Evolutionary conservation across 441 rosid species (phyloP), one percentile per base, ranked within the genome.

Genomic region (Macaranga tanarius): DNA sequence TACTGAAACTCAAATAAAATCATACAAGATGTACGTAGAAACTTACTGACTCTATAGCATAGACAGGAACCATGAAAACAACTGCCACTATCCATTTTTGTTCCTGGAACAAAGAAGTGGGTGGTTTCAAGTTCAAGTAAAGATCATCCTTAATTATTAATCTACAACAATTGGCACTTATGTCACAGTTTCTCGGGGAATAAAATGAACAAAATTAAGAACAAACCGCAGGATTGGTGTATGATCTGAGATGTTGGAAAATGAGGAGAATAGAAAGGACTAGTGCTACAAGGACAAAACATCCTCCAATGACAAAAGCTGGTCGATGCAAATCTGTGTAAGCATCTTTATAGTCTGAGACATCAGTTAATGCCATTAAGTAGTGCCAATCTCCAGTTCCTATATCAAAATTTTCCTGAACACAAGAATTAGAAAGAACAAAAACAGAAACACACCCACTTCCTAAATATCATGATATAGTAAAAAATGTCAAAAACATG

Each of bases 61-160:
- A 95, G 65, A 88, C 90, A 23, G 99, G 99, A 73, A 92, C 97
- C 89, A 92, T 92, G 79, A 92, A 85, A 74, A 95, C 52, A 69
- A 95, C 84, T 4, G 86, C 84, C 50, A 91, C 97, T 31, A 90
- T 73, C 97, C 99, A 92, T 80, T 92, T 95, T 82, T 91, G 99
- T 73, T 92, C 97, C 99, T 95, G 81, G 11, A 73, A 34, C 38
- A 34, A 69, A 54, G 45, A 71, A 71, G 2, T 4, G 7, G 55
- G 40, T 10, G 7, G 60, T 28, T 7, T 48, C 38, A 64, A 48
- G 12, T 50, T 44, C 67, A 38, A 0, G 16, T 25, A 5, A n/a
- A 5, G 25, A 34, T 34, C 38, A 3, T 34, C 7, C 38, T 34
- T 34, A 34, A 34, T 7, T 3, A 34, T 34, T 34, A 34, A 34